phyloP scores from a whole-genome alignment of 2,329 filamentous ascomycete genomes.

The Pestalotiopsis sp. region DNA sequence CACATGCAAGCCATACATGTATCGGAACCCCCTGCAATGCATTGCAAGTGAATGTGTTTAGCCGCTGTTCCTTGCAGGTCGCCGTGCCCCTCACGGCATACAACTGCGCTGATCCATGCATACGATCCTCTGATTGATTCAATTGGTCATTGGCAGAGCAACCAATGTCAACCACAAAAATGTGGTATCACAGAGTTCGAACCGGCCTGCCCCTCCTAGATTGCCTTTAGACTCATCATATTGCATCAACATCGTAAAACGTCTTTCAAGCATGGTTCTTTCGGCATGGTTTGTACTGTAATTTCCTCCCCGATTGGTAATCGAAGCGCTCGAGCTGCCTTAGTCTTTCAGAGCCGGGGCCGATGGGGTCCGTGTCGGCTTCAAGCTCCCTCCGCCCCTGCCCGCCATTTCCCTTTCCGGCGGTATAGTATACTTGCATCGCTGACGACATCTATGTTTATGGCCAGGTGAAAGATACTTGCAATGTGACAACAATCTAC shows the following conservation, averaged over 20 bases:
- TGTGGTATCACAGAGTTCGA: neutral
- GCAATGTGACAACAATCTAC: neutral
- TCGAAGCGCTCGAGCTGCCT: neutral
- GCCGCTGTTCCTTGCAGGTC: conserved; percentile 5
- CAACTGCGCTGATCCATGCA: neutral
- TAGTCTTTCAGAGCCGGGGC: neutral
- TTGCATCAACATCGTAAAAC: neutral
- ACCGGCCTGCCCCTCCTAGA: neutral
- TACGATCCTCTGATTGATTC: neutral
- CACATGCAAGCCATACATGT: neutral
- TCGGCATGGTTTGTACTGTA: neutral
- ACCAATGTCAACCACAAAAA: conserved; percentile 3
- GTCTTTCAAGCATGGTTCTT: neutral
- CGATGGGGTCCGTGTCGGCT: conserved; percentile 2
- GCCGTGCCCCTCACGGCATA: neutral
- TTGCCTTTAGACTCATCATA: neutral
- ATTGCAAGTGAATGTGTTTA: conserved; percentile 2
- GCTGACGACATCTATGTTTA: neutral
- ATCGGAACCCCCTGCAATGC: neutral
- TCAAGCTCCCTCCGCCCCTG: neutral
- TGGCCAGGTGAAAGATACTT: neutral
- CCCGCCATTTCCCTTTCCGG: neutral
- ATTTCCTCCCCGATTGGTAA: neutral
- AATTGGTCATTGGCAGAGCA: neutral
- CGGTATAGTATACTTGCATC: neutral